phyloP scores from a whole-genome alignment of 2,329 filamentous ascomycete species.

The Xylaria sp. region DNA sequence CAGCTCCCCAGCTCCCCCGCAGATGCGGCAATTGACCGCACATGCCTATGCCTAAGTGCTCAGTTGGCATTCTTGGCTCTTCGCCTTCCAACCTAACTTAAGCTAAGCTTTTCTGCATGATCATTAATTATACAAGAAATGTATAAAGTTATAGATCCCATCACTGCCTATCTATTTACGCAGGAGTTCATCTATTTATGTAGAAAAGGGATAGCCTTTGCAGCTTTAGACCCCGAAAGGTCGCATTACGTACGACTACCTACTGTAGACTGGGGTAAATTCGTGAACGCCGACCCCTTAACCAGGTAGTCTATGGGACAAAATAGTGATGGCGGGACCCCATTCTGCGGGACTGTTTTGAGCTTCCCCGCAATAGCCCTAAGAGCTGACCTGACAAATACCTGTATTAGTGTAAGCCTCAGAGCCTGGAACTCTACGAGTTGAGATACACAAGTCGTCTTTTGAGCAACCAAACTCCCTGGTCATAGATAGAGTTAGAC shows the following conservation, averaged over 20 bases:
- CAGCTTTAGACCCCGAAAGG: neutral
- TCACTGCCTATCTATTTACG: neutral
- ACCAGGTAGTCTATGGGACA: too few species aligned
- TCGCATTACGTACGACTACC: too few species aligned
- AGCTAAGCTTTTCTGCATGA: neutral
- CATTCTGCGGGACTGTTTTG: constrained; percentile 20
- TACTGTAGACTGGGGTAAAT: too few species aligned
- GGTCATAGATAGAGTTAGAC: neutral
- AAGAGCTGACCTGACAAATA: neutral
- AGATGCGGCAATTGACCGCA: constrained; percentile 13
- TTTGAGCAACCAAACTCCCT: neutral
- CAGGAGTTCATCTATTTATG: neutral
- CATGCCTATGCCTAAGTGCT: neutral
- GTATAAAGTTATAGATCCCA: neutral
- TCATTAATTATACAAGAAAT: neutral
- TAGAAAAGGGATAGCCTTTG: neutral
- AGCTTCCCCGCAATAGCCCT: constrained; percentile 12
- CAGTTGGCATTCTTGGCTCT: neutral
- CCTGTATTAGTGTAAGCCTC: neutral
- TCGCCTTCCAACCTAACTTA: neutral
- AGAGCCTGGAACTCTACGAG: neutral
- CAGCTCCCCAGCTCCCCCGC: constrained; percentile 2
- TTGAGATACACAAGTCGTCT: neutral
- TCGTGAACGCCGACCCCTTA: too few species aligned
- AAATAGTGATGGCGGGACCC: constrained; percentile 11